Base-by-base conservation (phyloP, 1,284 basidiomycete genomes). In the Pseudozyma tsukubaensis region DNA sequence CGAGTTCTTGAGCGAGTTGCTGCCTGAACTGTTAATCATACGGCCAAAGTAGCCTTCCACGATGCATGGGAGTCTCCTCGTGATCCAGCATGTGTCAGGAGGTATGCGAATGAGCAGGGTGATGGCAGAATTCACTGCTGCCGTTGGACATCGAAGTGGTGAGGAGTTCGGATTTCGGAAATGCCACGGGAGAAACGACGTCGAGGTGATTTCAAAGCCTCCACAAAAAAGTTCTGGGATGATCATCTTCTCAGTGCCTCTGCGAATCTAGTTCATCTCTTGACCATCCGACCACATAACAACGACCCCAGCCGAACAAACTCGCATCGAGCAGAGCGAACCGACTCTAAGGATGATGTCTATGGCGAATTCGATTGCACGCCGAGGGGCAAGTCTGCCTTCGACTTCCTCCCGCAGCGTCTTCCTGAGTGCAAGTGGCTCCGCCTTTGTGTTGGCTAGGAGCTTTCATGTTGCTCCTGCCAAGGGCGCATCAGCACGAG, bases 181-280 rank as follows among this genome's bases (percentile, higher is more conserved):
- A 16, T 48, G 42, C 19, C 48, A 36, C 45, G 12, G 10, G 40
- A 34, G 44, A 50, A 29, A 13, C 50, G 50, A 16, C 13, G 24
- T 39, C 16, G 11, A 13, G 18, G 10, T 57, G 37, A 57, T 57
- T 48, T 49, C 45, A 57, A 57, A 57, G 54, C 54, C 54, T 57
- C 54, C 54, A 57, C 54, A 57, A 55, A 55, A 55, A 47, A 16
- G 4, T 45, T 44, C 24, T 18, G n/a, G 29, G 18, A 39, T 16
- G n/a, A 37, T 43, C 24, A 9, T 18, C 40, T 34, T 53, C 39
- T 55, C 43, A 21, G 3, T 21, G 37, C 7, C 16, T 21, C 42
- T 44, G 11, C 19, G 24, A 34, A 40, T 53, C 42, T 7, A 43
- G 24, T n/a, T 44, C 37, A 39, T 4, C 37, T 13, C 37, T 39